Percentiles rank a stretch among this genome's conserved stretches.
Evolutionary conservation across 2,329 filamentous ascomycete genomes (phyloP).

Genomic region (Cryphonectria nitschkei): DNA sequence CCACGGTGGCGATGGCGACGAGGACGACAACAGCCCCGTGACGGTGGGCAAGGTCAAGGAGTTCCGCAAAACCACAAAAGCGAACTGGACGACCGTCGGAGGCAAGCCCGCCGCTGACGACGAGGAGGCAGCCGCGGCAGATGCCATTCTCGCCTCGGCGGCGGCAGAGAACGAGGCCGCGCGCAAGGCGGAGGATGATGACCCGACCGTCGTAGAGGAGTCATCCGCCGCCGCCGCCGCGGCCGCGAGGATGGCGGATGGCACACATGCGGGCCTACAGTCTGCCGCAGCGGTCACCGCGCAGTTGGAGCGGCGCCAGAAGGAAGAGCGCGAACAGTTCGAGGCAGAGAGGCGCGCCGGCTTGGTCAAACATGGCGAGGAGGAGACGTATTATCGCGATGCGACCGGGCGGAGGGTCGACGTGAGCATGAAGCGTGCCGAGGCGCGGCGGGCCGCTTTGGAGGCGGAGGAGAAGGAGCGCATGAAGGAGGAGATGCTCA

Average conservation of each 20-base stretch:
- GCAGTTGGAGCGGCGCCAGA: slow-evolving; percentile 62
- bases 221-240: slow-evolving; percentile 34
- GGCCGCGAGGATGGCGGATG: slow-evolving; percentile 73
- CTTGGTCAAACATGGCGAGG: slow-evolving; percentile 46
- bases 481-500: slow-evolving; percentile 70
- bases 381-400: slow-evolving; percentile 92
- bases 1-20: slow-evolving; percentile 50
- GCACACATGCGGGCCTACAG: slow-evolving; percentile 85
- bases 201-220: slow-evolving; percentile 51
- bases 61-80: slow-evolving; percentile 78
- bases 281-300: slow-evolving; percentile 77
- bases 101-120: slow-evolving; percentile 41
- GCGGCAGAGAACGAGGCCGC: slow-evolving; percentile 67
- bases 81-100: slow-evolving; percentile 72
- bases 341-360: slow-evolving; percentile 39
- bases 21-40: slow-evolving; percentile 56
- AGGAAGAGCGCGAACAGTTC: slow-evolving; percentile 39
- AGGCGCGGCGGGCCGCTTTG: slow-evolving; percentile 67
- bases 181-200: slow-evolving; percentile 52
- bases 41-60: slow-evolving; percentile 59
- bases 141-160: slow-evolving; percentile 75
- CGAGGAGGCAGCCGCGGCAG: slow-evolving; percentile 67
- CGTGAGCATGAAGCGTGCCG: slow-evolving; percentile 85
- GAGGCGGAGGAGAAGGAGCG: slow-evolving; percentile 75
- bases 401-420: slow-evolving; percentile 95